These are phyloP conservation scores for Aspergillus nomiae DNA, from an alignment of 2,329 filamentous ascomycete species.

Conservation along the genomic window DNA sequence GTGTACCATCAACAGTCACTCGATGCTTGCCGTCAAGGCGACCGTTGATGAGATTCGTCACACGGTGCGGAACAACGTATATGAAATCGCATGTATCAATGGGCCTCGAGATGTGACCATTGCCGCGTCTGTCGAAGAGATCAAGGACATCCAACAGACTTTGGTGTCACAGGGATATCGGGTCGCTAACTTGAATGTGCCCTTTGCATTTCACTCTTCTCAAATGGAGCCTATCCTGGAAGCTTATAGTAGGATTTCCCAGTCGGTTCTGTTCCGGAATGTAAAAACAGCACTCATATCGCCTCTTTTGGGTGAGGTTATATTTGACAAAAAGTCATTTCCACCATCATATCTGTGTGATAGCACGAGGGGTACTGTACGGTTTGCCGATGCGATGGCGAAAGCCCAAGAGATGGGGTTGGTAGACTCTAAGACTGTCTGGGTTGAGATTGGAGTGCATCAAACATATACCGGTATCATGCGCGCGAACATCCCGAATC, in stretches of 20 bases:
- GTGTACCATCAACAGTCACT: conserved; percentile 68
- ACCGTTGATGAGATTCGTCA: conserved; percentile 48
- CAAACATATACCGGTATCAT: conserved; percentile 70
- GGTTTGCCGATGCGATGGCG: conserved; percentile 66
- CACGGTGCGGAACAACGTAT: conserved; percentile 25
- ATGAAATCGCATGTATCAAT: conserved; percentile 72
- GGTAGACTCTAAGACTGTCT: conserved; percentile 66
- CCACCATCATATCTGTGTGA: conserved; percentile 64
- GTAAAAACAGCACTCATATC: conserved; percentile 68
- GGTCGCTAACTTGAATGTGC: conserved; percentile 63
- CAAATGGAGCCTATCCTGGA: conserved; percentile 25
- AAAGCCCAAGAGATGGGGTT: conserved; percentile 53
- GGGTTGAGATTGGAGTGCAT: conserved; percentile 73
- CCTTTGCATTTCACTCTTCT: conserved; percentile 56
- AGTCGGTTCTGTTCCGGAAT: conserved; percentile 54
- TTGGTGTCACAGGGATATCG: conserved; percentile 61
- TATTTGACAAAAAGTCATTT: conserved; percentile 59
- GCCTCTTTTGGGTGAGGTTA: conserved; percentile 61
- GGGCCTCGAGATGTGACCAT: conserved; percentile 74
- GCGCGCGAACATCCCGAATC: conserved; percentile 61
- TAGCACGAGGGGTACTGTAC: conserved; percentile 68
- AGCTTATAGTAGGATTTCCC: conserved; percentile 10
- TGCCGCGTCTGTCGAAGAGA: conserved; percentile 60
- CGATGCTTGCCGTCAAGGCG: conserved; percentile 62
- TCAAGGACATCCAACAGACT: conserved; percentile 55